Base-by-base conservation (phyloP, 345 rosid species). In the Hevea brasiliensis region DNA sequence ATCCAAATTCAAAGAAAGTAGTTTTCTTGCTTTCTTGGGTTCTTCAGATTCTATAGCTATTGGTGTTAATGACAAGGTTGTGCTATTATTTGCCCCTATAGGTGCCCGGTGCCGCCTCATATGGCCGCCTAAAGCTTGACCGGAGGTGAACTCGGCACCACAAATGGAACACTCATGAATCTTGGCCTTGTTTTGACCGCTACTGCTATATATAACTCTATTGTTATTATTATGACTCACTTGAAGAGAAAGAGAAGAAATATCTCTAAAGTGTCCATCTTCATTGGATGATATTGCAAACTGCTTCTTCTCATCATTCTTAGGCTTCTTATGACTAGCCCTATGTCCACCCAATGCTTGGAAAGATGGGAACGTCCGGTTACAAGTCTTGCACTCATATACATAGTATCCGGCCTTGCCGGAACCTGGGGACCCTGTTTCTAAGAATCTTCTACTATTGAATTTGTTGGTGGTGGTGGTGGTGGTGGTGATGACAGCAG, bases 271-370 rank as follows among this genome's bases (percentile, higher is more conserved):
- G 23, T 81, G 72, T 20, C 67, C 82, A 0, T 81, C 86, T 59
- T 80, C 84, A 21, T 79, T 75, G 45, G 64, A 70, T n/a, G 82
- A 70, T 26, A 40, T 11, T 10, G 48, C 24, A 29, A 50, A 42
- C 18, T 62, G 65, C 58, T 45, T 61, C 53, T 54, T 80, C 32
- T 61, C 72, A 13, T 75, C 68, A 47, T 41, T 24, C 47, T 84
- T 91, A 0, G 92, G 97, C 76, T 96, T 96, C 90, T 88, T 96
- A 68, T 96, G 99, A 78, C 99, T 96, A 0, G 99, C 98, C 69
- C 99, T 83, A 42, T 96, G 99, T 20, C 99, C 99, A 0, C 99
- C 99, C 20, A 96, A 86, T 23, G 99, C 99, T 82, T 96, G 99
- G 59, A 96, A 96, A 3, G 99, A 96, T 1, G 94, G 93, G 67